These are phyloP conservation scores for Elymus sibiricus DNA, from an alignment of 176 grass and related monocot genomes.

Conservation along the genomic window DNA sequence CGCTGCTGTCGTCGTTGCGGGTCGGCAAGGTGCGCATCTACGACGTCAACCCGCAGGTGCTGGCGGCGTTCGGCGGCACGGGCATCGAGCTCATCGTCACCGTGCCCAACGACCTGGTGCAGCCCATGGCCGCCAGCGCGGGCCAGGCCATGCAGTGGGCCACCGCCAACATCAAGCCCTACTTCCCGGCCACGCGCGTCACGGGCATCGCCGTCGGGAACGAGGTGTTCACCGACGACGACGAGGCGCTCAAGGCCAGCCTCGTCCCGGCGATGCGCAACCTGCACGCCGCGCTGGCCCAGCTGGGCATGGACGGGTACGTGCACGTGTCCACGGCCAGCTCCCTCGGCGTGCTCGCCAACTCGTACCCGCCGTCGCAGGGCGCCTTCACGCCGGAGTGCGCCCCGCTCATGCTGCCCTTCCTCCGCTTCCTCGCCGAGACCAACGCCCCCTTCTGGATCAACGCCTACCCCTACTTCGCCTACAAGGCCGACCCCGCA, in stretches of 20 bases:
- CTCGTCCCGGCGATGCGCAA: slow-evolving; percentile 83
- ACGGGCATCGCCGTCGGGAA: slow-evolving; percentile 89
- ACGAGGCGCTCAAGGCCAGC: slow-evolving; percentile 64
- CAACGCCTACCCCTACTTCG: slow-evolving; percentile 93
- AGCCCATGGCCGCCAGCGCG: slow-evolving; percentile 35
- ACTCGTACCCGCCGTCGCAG: slow-evolving; percentile 84
- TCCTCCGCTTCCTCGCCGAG: slow-evolving; percentile 62
- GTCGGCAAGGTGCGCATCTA: slow-evolving; percentile 84
- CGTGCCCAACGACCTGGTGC: slow-evolving; percentile 74
- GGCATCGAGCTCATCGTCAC: slow-evolving; percentile 82
- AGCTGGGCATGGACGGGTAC: slow-evolving; percentile 61
- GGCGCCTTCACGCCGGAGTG: slow-evolving; percentile 63
- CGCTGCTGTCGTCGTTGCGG: slow-evolving; percentile 57
- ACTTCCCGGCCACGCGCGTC: slow-evolving; percentile 77
- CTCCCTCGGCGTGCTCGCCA: slow-evolving; percentile 78
- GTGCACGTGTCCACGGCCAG: slow-evolving; percentile 76
- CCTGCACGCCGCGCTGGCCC: slow-evolving; percentile 66
- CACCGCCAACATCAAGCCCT: slow-evolving; percentile 45
- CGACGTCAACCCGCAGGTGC: slow-evolving; percentile 81
- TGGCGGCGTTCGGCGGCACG: slow-evolving; percentile 64
- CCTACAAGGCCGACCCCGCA: slow-evolving; percentile 74
- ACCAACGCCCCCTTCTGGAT: slow-evolving; percentile 82
- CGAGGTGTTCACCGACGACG: slow-evolving; percentile 75
- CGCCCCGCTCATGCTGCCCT: slow-evolving; percentile 48
- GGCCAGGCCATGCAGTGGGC: slow-evolving; percentile 68